These are phyloP conservation scores for Ceratocystis ficicola DNA, from an alignment of 2,329 filamentous ascomycete genomes.

Conservation along the genomic window DNA sequence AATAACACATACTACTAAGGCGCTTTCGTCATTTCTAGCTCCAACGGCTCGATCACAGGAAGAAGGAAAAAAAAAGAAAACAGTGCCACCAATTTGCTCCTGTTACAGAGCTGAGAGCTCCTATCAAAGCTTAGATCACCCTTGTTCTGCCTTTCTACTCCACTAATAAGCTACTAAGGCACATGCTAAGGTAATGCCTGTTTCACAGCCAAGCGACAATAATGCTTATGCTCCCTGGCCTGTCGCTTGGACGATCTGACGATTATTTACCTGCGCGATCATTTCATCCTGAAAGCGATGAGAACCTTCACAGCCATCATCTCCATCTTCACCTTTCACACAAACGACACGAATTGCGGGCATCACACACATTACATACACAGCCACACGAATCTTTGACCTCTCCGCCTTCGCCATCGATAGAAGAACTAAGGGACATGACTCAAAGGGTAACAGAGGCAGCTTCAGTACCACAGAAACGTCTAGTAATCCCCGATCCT, in stretches of 20 bases:
- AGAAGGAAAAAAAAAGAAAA: neutral
- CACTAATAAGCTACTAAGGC: neutral
- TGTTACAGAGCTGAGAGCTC: neutral
- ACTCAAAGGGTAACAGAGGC: conserved; percentile 21
- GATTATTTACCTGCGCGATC: neutral
- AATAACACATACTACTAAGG: neutral
- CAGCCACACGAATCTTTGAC: conserved; percentile 15
- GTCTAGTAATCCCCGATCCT: conserved; percentile 43
- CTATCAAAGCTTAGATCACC: neutral
- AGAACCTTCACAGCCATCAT: conserved; percentile 1
- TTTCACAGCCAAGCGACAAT: conserved; percentile 4
- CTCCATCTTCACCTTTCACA: neutral
- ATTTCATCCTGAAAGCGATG: conserved; percentile 5
- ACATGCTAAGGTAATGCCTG: neutral
- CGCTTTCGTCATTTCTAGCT: neutral
- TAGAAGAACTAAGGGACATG: conserved; percentile 42
- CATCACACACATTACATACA: conserved; percentile 10
- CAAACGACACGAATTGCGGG: neutral
- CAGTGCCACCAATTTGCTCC: neutral
- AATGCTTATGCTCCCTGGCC: conserved; percentile 12
- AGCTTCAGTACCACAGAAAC: conserved; percentile 17
- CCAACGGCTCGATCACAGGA: neutral
- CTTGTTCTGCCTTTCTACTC: conserved; percentile 2
- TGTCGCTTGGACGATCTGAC: conserved; percentile 12
- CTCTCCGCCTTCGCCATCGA: conserved; percentile 13